Evolutionary conservation across 805 yeast genomes (phyloP), one percentile per base, ranked within the genome.

Genomic region (Candida yuanshanica): DNA sequence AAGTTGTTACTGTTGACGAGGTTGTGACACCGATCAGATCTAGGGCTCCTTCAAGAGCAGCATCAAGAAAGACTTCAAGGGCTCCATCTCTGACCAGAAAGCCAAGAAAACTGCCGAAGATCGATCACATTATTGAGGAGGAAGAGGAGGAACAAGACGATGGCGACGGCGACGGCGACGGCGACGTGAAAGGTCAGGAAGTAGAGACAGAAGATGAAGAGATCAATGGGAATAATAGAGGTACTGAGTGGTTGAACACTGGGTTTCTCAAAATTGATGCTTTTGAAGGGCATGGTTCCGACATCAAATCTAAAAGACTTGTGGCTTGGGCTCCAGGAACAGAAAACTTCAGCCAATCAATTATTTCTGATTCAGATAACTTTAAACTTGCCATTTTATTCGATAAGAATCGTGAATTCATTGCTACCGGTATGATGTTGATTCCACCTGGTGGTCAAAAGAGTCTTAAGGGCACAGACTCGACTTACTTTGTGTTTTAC

Each of bases 401-500:
- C 48, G 80, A 80, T 51, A 72, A 70, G 43, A 77, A 79, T 50
- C 67, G 73, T 41, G 83, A 77, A 38, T 73, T 72, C 45, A 74
- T 81, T 41, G 95, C 91, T 1, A 77, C 83, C 23, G 96, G 95
- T 4, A 66, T 84, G 51, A 65, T 86, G 43, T 78, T 77, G 43
- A 64, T 87, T 23, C 89, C 91, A 0, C 57, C 65, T 1, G 74
- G 73, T 8, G 81, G 83, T 0, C 66, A 72, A 38, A 86, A 84
- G 55, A 74, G 80, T 34, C 61, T 72, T 44, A 75, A 77, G 47
- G 65, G 75, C 20, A 76, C 90, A 18, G 81, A 78, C 23, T 56
- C 70, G 8, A 80, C 85, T 2, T 74, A 81, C 48, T 80, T 83
- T 52, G 78, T 81, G 21, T 89, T 89, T 56, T 83, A 79, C 56